phyloP scores from a whole-genome alignment of 257 asterid species.

The Pogostemon cablin region DNA sequence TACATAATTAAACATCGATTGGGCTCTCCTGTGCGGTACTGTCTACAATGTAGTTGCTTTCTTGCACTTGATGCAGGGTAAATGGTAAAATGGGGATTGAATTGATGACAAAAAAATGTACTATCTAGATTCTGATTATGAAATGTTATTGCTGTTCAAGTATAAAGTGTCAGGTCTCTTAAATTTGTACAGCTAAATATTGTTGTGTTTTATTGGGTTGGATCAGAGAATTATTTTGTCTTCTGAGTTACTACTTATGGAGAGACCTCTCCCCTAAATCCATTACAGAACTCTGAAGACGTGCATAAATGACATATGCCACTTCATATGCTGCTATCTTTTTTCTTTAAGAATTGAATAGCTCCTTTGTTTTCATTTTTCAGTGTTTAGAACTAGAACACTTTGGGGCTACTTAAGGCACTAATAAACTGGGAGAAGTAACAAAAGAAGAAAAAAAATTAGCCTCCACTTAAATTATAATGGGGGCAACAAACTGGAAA shows the following conservation, averaged over 20 bases:
- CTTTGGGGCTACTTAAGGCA: neutral
- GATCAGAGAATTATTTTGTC: slow-evolving; percentile 1
- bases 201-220: neutral
- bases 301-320: neutral
- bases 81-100: neutral
- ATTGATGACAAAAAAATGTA: neutral
- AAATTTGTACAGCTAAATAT: neutral
- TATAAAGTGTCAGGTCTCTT: slow-evolving; percentile 4
- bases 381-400: neutral
- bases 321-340: neutral
- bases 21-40: neutral
- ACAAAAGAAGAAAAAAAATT: neutral
- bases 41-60: slow-evolving; percentile 12
- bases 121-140: neutral
- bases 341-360: neutral
- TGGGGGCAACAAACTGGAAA: no score
- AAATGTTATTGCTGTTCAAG: neutral
- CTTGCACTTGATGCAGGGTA: neutral
- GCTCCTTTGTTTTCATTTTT: neutral
- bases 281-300: neutral
- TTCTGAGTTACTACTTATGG: neutral
- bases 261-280: neutral
- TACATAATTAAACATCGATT: neutral
- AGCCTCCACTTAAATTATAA: slow-evolving; percentile 2
- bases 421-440: slow-evolving; percentile 3